Evolutionary conservation across 495 filamentous ascomycete species (phyloP).

Genomic region (Darksidea phi): DNA sequence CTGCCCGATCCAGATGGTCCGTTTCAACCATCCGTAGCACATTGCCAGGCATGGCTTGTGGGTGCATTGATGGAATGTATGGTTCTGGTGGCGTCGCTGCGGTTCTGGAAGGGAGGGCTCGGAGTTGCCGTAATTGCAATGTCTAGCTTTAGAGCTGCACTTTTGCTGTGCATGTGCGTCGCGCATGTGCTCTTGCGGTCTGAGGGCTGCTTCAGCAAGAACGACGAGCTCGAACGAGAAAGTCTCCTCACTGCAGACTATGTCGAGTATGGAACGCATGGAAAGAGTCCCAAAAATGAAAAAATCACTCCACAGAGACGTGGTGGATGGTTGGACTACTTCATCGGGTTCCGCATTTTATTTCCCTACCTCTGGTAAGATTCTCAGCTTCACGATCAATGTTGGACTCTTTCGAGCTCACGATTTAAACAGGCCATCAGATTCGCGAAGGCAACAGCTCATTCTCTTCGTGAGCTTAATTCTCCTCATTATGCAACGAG

Average conservation of each 20-base stretch:
- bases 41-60: conserved; percentile 6
- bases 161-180: no score
- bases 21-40: neutral
- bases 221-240: neutral
- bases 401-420: neutral
- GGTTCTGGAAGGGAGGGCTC: no score
- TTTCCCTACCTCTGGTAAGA: conserved; percentile 16
- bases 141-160: no score
- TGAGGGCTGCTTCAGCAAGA: no score
- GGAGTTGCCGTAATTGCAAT: no score
- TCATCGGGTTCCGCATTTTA: conserved; percentile 11
- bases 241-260: neutral
- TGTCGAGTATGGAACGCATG: neutral
- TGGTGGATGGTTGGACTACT: conserved; percentile 14
- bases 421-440: neutral
- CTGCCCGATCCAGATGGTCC: conserved; percentile 8
- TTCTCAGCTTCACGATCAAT: neutral
- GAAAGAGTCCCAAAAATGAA: neutral
- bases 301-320: neutral
- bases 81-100: neutral
- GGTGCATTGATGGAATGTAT: neutral
- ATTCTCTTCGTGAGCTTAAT: neutral
- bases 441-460: neutral
- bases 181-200: no score
- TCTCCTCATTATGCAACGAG: conserved; percentile 1